Conservation (phyloP, 495 filamentous ascomycete genomes). For the Xylaria venustula region DNA sequence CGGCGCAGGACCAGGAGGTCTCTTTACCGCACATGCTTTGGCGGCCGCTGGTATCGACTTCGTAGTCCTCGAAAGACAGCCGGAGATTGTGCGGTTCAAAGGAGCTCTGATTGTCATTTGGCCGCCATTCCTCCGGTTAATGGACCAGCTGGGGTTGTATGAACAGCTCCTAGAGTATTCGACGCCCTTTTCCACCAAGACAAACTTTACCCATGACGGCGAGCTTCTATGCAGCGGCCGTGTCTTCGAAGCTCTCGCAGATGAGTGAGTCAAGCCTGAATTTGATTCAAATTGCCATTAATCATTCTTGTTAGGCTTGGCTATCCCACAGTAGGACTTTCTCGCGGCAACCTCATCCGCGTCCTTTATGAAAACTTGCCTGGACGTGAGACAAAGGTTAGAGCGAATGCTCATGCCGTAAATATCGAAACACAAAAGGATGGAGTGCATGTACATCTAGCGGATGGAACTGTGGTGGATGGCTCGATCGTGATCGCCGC, state of each 20-base stretch:
- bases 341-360: constrained; percentile 33
- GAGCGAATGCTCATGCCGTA: constrained; percentile 21
- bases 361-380: constrained; percentile 33
- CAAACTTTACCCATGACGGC: constrained; percentile 12
- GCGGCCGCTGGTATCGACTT: constrained; percentile 43
- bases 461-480: constrained; percentile 35
- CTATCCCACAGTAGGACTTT: constrained; percentile 22
- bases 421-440: constrained; percentile 26
- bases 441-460: constrained; percentile 31
- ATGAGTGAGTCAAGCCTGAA: constrained; percentile 14
- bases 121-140: constrained; percentile 27
- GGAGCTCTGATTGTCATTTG: constrained; percentile 36
- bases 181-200: not conserved
- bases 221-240: not conserved
- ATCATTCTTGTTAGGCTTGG: constrained; percentile 1
- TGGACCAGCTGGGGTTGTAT: constrained; percentile 40
- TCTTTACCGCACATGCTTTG: constrained; percentile 47
- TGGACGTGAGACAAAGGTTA: constrained; percentile 27
- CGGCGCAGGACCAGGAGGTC: constrained; percentile 49
- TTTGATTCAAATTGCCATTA: not conserved
- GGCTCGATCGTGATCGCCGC: constrained; percentile 50
- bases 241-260: constrained; percentile 8
- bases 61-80: constrained; percentile 44
- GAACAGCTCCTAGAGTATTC: constrained; percentile 18
- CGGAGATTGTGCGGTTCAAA: constrained; percentile 33